Conservation (phyloP, 495 filamentous ascomycete genomes). For the Penicillium roqueforti region DNA sequence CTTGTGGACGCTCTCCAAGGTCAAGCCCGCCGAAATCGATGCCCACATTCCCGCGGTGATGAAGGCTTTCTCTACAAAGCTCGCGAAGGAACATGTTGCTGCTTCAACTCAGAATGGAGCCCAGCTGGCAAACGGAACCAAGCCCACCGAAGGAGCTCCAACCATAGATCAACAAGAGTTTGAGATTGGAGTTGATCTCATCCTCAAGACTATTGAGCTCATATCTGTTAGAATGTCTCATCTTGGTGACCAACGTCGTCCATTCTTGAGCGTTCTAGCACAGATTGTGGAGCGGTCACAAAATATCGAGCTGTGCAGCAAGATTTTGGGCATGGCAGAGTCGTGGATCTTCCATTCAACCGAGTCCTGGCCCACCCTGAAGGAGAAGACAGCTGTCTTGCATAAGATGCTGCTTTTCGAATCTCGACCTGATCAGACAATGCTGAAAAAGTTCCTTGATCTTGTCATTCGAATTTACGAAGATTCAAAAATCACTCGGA, state of each 20-base stretch:
- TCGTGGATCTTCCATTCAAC: constrained; percentile 90
- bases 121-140: constrained; percentile 35
- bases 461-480: constrained; percentile 97
- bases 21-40: constrained; percentile 80
- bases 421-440: constrained; percentile 68
- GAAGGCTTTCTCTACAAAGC: constrained; percentile 88
- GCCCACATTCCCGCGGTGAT: constrained; percentile 81
- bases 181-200: constrained; percentile 79
- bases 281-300: constrained; percentile 91
- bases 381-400: constrained; percentile 95
- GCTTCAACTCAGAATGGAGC: constrained; percentile 52
- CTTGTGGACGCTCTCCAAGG: constrained; percentile 82
- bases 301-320: constrained; percentile 77
- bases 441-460: constrained; percentile 88
- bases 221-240: constrained; percentile 87
- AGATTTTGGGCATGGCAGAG: constrained; percentile 92
- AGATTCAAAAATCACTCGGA: constrained; percentile 87
- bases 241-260: constrained; percentile 85
- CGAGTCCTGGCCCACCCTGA: constrained; percentile 90
- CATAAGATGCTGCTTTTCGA: constrained; percentile 98
- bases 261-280: constrained; percentile 90
- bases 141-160: constrained; percentile 54
- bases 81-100: constrained; percentile 89
- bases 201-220: constrained; percentile 90
- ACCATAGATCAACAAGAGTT: constrained; percentile 63